These are phyloP conservation scores for Bruguiera hainesii DNA, from an alignment of 441 rosid species.

Conservation along the genomic window DNA sequence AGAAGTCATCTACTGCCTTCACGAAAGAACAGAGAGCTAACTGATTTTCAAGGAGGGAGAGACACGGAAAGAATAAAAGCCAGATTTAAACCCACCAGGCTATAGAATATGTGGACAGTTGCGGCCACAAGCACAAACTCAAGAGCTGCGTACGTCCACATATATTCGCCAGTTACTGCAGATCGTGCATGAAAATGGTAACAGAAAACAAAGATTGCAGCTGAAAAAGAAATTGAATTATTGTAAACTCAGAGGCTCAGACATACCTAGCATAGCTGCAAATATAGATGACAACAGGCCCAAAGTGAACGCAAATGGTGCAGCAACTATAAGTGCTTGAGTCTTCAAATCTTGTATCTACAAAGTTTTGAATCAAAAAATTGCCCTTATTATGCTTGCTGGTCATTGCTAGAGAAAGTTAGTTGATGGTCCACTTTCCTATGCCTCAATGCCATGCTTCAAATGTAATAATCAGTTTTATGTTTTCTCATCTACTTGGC, in stretches of 20 bases:
- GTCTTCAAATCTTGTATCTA: conserved; percentile 63
- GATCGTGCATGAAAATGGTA: conserved; percentile 9
- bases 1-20: background rate
- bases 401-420: too few relatives aligned
- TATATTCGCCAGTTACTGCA: conserved; percentile 87
- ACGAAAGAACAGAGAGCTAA: background rate
- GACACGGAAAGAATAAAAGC: background rate
- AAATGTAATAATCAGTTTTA: too few relatives aligned
- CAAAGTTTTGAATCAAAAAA: conserved; percentile 19
- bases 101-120: conserved; percentile 55
- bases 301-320: conserved; percentile 77
- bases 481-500: too few relatives aligned
- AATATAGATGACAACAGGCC: conserved; percentile 76
- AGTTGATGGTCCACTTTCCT: too few relatives aligned
- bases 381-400: background rate
- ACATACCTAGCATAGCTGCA: conserved; percentile 64
- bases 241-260: conserved; percentile 11
- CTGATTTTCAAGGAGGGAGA: background rate
- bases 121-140: conserved; percentile 86
- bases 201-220: background rate
- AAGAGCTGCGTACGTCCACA: conserved; percentile 96
- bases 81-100: conserved; percentile 46
- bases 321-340: conserved; percentile 67
- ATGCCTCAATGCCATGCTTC: too few relatives aligned
- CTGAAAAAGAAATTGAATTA: background rate